phyloP scores from a whole-genome alignment of 2,329 filamentous ascomycete genomes.

The Claviceps sp. region DNA sequence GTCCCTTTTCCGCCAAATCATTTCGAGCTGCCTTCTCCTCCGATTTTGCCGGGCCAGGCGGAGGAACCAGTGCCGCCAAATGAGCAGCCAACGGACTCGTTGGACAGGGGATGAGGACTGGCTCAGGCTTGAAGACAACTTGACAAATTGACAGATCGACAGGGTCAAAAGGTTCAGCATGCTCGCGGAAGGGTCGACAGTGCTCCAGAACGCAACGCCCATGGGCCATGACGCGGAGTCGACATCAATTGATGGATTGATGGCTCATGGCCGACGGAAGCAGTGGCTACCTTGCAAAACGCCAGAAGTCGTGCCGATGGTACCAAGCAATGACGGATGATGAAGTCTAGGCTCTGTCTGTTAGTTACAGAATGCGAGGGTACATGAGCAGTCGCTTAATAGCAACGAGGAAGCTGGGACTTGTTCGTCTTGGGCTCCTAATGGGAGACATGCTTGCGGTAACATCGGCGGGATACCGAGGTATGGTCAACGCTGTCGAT shows the following conservation, averaged over 20 bases:
- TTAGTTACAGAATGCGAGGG: no score
- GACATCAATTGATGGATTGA: neutral
- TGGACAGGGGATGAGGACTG: neutral
- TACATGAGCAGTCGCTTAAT: no score
- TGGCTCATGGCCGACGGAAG: neutral
- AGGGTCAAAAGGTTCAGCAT: no score
- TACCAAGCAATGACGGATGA: no score
- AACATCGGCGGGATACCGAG: no score
- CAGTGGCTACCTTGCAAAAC: neutral
- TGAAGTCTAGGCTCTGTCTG: no score
- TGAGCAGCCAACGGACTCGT: slow-evolving; percentile 1
- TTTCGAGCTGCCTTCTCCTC: slow-evolving; percentile 33
- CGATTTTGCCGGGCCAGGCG: slow-evolving; percentile 23
- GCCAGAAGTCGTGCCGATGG: neutral
- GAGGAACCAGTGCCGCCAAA: slow-evolving; percentile 3
- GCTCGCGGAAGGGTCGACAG: no score
- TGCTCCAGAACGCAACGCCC: neutral
- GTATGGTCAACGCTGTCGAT: no score
- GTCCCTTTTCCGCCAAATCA: slow-evolving; percentile 31
- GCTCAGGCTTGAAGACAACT: neutral
- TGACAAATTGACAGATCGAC: no score
- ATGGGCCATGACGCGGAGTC: neutral
- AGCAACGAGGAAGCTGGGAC: no score
- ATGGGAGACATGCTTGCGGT: no score
- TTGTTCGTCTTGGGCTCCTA: no score